A percentile compares a stretch with the other conserved stretches of the same genome.
Conservation (phyloP, 2,329 filamentous ascomycete species). For the Calonectria naviculata region DNA sequence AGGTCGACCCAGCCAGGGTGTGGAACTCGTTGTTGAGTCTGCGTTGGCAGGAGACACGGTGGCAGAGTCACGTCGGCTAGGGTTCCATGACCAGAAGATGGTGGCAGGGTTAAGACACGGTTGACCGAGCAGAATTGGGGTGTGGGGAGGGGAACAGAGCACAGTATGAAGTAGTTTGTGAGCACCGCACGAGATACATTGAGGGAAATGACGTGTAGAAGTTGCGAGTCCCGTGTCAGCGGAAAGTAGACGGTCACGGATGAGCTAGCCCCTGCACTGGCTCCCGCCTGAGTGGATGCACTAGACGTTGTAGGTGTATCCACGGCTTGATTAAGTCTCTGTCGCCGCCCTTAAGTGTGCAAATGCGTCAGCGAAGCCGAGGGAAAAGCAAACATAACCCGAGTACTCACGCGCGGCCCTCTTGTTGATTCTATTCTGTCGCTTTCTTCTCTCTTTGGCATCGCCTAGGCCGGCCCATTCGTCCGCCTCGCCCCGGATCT, state of each 20-base stretch:
- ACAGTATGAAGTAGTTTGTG: constrained; percentile 35
- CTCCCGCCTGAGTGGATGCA: neutral
- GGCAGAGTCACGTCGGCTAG: constrained; percentile 11
- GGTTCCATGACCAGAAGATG: neutral
- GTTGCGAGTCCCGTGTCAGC: constrained; percentile 26
- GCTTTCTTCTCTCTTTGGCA: constrained; percentile 30
- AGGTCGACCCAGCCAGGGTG: constrained; percentile 33
- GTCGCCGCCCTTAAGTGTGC: constrained; percentile 24
- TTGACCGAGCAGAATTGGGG: constrained; percentile 15
- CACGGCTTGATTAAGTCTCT: constrained; percentile 13
- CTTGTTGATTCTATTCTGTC: constrained; percentile 34
- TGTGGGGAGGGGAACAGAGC: constrained; percentile 17
- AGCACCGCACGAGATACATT: constrained; percentile 34
- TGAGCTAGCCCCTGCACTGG: neutral
- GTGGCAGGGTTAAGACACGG: constrained; percentile 11
- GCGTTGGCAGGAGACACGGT: constrained; percentile 24
- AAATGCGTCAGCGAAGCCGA: constrained; percentile 18
- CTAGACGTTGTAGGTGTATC: neutral
- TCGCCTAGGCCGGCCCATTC: constrained; percentile 31
- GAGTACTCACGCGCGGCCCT: constrained; percentile 25
- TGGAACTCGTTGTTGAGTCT: constrained; percentile 25
- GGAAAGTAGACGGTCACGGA: constrained; percentile 23
- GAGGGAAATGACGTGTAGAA: constrained; percentile 30
- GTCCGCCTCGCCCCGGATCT: constrained; percentile 23
- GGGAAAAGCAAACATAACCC: neutral